Conservation (phyloP, 768 basidiomycete genomes). For the Amylocystis lapponica region DNA sequence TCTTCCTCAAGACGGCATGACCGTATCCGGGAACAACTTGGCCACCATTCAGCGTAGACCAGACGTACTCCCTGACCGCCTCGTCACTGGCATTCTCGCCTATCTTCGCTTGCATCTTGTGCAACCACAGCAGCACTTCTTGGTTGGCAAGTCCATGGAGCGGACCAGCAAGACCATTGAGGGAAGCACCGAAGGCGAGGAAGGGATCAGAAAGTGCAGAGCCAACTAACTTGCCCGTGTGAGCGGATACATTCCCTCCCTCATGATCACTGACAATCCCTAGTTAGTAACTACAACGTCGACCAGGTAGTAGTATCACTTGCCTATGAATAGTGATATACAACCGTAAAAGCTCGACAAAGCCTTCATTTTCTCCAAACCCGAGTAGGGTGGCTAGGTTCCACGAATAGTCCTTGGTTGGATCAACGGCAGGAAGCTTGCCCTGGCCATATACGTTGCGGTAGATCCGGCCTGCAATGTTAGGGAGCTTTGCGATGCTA, state of each 20-base stretch:
- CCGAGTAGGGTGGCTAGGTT: conserved; percentile 90
- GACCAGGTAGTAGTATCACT: no score
- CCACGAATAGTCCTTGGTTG: conserved; percentile 78
- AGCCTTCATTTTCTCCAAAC: conserved; percentile 79
- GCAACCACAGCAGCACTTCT: conserved; percentile 92
- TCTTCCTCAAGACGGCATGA: conserved; percentile 83
- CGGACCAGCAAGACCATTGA: conserved; percentile 95
- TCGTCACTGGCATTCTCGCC: conserved; percentile 84
- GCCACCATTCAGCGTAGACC: conserved; percentile 89
- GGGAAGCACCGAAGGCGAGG: conserved; percentile 86
- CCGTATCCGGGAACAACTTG: conserved; percentile 94
- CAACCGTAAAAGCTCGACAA: conserved; percentile 91
- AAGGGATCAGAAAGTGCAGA: conserved; percentile 97
- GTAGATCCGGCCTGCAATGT: conserved; percentile 91
- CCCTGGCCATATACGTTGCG: conserved; percentile 84
- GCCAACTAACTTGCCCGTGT: conserved; percentile 89
- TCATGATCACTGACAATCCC: conserved; percentile 94
- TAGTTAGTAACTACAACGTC: no score
- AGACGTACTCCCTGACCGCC: conserved; percentile 88
- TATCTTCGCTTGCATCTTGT: conserved; percentile 87
- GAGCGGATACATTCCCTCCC: conserved; percentile 96
- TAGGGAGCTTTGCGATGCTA: conserved; percentile 94
- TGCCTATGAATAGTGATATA: conserved; percentile 97
- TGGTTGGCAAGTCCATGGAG: conserved; percentile 97
- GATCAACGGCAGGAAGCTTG: conserved; percentile 83